Percentiles rank a stretch among this genome's conserved stretches.
Conservation (phyloP, 257 asterid genomes). For the Petrea volubilis region DNA sequence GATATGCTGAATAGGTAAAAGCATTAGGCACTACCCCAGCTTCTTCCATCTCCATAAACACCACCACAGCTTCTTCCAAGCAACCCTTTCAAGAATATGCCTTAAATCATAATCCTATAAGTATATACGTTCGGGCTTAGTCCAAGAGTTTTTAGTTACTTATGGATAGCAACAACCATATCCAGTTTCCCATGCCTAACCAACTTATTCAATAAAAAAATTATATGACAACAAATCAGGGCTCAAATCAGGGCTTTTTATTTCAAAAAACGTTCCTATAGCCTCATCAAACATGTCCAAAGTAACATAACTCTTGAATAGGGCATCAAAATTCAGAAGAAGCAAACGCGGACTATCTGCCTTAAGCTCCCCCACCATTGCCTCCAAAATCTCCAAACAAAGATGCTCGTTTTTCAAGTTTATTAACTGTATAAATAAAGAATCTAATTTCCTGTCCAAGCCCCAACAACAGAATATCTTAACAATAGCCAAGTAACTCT, state of each 20-base stretch:
- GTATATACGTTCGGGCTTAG: slow-evolving; percentile 70
- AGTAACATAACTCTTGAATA: slow-evolving; percentile 56
- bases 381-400: slow-evolving; percentile 68
- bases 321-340: slow-evolving; percentile 51
- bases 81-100: slow-evolving; percentile 54
- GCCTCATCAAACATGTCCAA: slow-evolving; percentile 77
- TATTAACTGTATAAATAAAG: slow-evolving; percentile 50
- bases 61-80: slow-evolving; percentile 54
- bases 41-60: slow-evolving; percentile 62
- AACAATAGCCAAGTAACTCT: slow-evolving; percentile 58
- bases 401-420: slow-evolving; percentile 35
- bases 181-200: slow-evolving; percentile 42
- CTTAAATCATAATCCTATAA: slow-evolving; percentile 68
- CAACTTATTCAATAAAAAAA: slow-evolving; percentile 61
- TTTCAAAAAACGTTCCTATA: slow-evolving; percentile 40
- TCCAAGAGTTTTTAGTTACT: slow-evolving; percentile 53
- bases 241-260: slow-evolving; percentile 45
- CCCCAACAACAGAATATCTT: slow-evolving; percentile 64
- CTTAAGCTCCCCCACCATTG: slow-evolving; percentile 49
- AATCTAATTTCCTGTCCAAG: slow-evolving; percentile 45
- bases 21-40: slow-evolving; percentile 59
- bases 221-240: slow-evolving; percentile 62
- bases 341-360: slow-evolving; percentile 43
- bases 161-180: slow-evolving; percentile 45
- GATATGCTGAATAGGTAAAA: slow-evolving; percentile 45